These are phyloP conservation scores for Globisporangium emineosum DNA, from an alignment of 352 stramenopile species.

Conservation along the genomic window DNA sequence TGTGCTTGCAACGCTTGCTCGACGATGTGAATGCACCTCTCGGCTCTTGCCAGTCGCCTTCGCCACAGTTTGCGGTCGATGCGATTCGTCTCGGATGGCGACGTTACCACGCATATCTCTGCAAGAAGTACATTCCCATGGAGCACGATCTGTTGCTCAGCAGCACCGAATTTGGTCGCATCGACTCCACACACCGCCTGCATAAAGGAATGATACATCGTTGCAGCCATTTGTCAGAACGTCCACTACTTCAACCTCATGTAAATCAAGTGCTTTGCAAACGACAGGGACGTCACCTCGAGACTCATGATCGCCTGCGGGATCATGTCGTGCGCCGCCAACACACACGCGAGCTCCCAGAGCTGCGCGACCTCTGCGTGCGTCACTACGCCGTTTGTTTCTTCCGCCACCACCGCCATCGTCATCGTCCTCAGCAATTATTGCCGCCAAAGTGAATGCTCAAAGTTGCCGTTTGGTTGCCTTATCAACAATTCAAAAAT, in stretches of 20 bases:
- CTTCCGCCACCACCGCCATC: neutral
- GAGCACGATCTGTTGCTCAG: slow-evolving; percentile 23
- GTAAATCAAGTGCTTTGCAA: slow-evolving; percentile 6
- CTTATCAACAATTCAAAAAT: no score
- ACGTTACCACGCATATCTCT: slow-evolving; percentile 51
- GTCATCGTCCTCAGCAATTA: neutral
- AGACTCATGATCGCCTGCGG: slow-evolving; percentile 43
- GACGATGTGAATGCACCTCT: slow-evolving; percentile 36
- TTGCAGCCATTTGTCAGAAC: neutral
- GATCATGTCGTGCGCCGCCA: slow-evolving; percentile 37
- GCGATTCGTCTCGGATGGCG: slow-evolving; percentile 35
- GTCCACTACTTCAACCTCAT: neutral
- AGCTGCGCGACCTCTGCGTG: slow-evolving; percentile 40
- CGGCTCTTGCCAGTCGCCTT: slow-evolving; percentile 42
- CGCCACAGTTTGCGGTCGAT: slow-evolving; percentile 48
- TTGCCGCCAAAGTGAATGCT: neutral
- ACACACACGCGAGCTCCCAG: slow-evolving; percentile 55
- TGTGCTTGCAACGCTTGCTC: slow-evolving; percentile 26
- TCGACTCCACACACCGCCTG: slow-evolving; percentile 31
- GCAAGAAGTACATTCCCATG: slow-evolving; percentile 48
- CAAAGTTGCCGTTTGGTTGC: neutral
- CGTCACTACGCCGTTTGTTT: neutral
- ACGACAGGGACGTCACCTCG: slow-evolving; percentile 29
- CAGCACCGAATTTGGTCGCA: slow-evolving; percentile 10
- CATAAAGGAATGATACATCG: neutral